Percentiles rank a stretch among this genome's conserved stretches.
Evolutionary conservation across 306 rosid species (phyloP).

Genomic region (Trifolium fragiferum): DNA sequence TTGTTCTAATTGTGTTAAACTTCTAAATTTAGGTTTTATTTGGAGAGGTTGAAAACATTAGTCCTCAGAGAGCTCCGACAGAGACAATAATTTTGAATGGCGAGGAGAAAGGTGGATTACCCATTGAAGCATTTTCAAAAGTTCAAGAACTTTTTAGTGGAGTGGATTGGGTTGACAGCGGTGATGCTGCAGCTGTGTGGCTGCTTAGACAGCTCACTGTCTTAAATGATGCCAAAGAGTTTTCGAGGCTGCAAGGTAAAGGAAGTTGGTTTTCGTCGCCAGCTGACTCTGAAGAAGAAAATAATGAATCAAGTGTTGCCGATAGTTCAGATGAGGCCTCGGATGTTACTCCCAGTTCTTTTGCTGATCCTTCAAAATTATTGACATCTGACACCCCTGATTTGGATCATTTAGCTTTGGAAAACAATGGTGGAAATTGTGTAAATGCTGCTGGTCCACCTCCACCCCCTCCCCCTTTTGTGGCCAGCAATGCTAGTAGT

Average conservation of each 20-base stretch:
- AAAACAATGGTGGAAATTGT: constrained; percentile 49
- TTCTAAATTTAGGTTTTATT: constrained; percentile 74
- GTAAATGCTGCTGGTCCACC: constrained; percentile 19
- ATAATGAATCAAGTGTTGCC: constrained; percentile 85
- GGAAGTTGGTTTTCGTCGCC: constrained; percentile 79
- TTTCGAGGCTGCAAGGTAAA: constrained; percentile 78
- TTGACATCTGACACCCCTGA: constrained; percentile 50
- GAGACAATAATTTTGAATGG: constrained; percentile 69
- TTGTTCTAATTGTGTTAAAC: constrained; percentile 43
- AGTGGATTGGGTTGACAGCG: constrained; percentile 84
- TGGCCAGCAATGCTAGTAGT: not conserved
- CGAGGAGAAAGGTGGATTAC: constrained; percentile 96
- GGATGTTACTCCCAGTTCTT: constrained; percentile 67
- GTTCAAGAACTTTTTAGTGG: constrained; percentile 96
- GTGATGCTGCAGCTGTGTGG: constrained; percentile 96
- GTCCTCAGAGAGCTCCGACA: constrained; percentile 79
- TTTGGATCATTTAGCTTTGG: constrained; percentile 51
- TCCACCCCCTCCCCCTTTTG: constrained; percentile 32
- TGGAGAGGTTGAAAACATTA: constrained; percentile 88
- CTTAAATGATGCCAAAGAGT: constrained; percentile 77
- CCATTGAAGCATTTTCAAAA: constrained; percentile 95
- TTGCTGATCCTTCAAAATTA: constrained; percentile 57
- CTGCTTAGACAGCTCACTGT: constrained; percentile 81
- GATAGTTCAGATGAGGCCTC: constrained; percentile 94
- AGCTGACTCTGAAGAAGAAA: constrained; percentile 92